These are phyloP conservation scores for Escovopsis weberi DNA, from an alignment of 2,329 filamentous ascomycete genomes.

Conservation along the genomic window DNA sequence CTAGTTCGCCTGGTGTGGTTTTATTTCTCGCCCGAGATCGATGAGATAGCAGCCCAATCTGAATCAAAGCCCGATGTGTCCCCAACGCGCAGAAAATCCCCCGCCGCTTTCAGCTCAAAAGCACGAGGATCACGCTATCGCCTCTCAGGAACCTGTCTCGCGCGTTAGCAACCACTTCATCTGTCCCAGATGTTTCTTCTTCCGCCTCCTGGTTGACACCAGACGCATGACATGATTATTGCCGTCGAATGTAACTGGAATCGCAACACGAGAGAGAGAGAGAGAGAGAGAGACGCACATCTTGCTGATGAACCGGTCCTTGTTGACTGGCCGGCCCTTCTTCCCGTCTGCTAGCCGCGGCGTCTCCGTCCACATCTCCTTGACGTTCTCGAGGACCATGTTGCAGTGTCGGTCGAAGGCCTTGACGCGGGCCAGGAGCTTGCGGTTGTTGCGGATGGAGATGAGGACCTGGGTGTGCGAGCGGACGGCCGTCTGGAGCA, in stretches of 20 bases:
- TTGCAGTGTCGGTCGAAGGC: conserved; percentile 98
- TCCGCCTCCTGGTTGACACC: not conserved
- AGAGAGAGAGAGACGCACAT: conserved; percentile 46
- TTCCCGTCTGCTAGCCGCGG: conserved; percentile 70
- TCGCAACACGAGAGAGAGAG: not conserved
- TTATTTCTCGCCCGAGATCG: conserved; percentile 17
- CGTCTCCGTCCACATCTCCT: conserved; percentile 98
- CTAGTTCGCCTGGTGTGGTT: conserved; percentile 17
- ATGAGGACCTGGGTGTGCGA: conserved; percentile 93
- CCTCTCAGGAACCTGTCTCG: conserved; percentile 63
- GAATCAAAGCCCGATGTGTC: conserved; percentile 8
- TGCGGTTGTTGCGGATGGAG: conserved; percentile 95
- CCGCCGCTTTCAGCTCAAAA: conserved; percentile 47
- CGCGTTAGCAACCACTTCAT: conserved; percentile 8
- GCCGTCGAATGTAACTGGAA: not conserved
- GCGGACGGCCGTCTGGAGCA: conserved; percentile 92
- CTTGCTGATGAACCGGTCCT: conserved; percentile 96
- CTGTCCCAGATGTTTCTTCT: not conserved
- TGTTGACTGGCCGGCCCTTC: conserved; percentile 84
- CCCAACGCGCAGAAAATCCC: not conserved
- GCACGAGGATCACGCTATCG: conserved; percentile 75
- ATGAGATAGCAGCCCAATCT: conserved; percentile 10
- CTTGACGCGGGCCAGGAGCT: conserved; percentile 92
- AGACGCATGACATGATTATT: not conserved
- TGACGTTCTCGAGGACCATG: conserved; percentile 91